These are phyloP conservation scores for Schoenoplectus triqueter DNA, from an alignment of 202 grass and related monocot species.

Conservation along the genomic window DNA sequence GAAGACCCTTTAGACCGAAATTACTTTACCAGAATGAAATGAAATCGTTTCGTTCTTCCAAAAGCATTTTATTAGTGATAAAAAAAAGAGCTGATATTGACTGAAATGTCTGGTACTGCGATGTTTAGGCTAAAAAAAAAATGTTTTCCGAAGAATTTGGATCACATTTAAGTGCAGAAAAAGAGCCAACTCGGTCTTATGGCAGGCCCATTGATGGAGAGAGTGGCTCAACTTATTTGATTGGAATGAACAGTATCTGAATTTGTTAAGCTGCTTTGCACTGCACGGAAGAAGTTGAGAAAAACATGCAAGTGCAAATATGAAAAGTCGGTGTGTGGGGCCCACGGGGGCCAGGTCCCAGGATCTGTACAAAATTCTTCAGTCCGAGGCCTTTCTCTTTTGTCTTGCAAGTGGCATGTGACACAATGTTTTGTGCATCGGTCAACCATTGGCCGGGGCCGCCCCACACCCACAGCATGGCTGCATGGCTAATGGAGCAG, in stretches of 20 bases:
- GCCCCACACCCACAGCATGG: background rate
- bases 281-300: background rate
- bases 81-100: background rate
- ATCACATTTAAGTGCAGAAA: background rate
- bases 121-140: background rate
- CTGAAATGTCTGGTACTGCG: background rate
- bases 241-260: background rate
- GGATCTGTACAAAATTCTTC: background rate
- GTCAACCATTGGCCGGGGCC: constrained; percentile 19
- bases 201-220: background rate
- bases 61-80: too few species aligned
- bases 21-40: too few species aligned
- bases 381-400: background rate
- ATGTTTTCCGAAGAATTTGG: background rate
- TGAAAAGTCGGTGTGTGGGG: constrained; percentile 10
- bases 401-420: background rate
- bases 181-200: background rate
- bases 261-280: background rate
- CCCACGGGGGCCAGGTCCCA: background rate
- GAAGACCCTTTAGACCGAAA: too few species aligned
- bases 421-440: constrained; percentile 1
- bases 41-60: too few species aligned
- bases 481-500: background rate
- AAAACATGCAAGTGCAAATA: background rate
- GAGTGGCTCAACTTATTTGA: background rate